A percentile compares a stretch with the other conserved stretches of the same genome.
Evolutionary conservation across 129 eudicot species (phyloP).

Genomic region (Pseudognaphalium luteoalbum): DNA sequence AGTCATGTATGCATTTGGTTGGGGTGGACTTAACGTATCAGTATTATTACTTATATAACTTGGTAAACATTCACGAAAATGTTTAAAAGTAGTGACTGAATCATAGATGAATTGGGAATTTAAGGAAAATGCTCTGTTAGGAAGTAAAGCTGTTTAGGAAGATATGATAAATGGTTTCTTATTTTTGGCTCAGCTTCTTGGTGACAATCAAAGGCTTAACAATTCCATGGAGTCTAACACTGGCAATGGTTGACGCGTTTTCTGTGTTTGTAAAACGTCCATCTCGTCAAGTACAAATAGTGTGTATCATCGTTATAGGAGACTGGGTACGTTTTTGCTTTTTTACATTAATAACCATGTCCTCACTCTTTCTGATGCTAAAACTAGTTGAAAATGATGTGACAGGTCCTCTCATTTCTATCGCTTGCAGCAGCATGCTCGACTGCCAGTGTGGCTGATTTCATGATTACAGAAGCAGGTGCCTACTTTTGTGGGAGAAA

Average conservation of each 20-base stretch:
- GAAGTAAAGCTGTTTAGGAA: background rate
- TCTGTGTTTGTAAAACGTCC: constrained; percentile 74
- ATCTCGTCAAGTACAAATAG: constrained; percentile 64
- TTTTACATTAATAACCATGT: background rate
- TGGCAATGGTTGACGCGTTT: constrained; percentile 76
- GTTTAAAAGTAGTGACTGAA: background rate
- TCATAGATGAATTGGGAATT: background rate
- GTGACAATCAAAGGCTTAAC: constrained; percentile 93
- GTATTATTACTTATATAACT: background rate
- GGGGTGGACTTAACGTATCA: too few relatives aligned
- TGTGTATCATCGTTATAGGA: constrained; percentile 62
- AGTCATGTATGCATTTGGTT: background rate
- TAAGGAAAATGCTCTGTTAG: background rate
- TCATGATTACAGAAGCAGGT: constrained; percentile 55
- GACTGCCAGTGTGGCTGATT: constrained; percentile 79
- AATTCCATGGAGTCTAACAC: constrained; percentile 89
- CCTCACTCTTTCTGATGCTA: constrained; percentile 4
- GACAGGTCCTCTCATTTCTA: constrained; percentile 75
- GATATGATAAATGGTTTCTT: constrained; percentile 17
- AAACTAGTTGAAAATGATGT: background rate
- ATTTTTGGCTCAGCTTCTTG: constrained; percentile 61
- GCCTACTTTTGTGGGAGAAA: constrained; percentile 48
- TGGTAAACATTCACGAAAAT: background rate
- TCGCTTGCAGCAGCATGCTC: constrained; percentile 93
- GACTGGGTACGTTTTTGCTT: constrained; percentile 64